Percentiles rank a stretch among this genome's conserved stretches.
Evolutionary conservation across 176 grass and related monocot genomes (phyloP).

Genomic region (Echinochloa phyllopogon): DNA sequence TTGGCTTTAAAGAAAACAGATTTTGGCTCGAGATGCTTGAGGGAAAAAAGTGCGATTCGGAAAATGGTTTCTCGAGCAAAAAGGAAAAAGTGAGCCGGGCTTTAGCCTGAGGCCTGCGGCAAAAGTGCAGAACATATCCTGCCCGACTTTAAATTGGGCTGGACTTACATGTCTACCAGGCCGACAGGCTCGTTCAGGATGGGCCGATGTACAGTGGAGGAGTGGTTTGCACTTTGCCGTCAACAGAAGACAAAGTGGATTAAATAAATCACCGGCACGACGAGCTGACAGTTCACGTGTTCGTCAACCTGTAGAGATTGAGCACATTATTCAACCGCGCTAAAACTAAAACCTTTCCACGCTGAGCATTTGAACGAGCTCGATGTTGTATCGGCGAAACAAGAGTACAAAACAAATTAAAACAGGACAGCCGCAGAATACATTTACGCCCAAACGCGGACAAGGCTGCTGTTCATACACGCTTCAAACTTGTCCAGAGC

Average conservation of each 20-base stretch:
- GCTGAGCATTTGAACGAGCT: neutral
- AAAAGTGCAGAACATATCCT: neutral
- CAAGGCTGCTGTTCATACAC: neutral
- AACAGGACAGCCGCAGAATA: neutral
- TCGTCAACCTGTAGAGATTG: neutral
- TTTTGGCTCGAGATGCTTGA: too few relatives aligned
- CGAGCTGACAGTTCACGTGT: too few relatives aligned
- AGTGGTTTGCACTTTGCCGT: neutral
- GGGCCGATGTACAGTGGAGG: neutral
- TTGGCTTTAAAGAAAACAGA: too few relatives aligned
- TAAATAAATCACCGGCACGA: too few relatives aligned
- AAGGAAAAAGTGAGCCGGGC: too few relatives aligned
- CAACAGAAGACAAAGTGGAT: too few relatives aligned
- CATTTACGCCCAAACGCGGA: neutral
- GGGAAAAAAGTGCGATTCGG: too few relatives aligned
- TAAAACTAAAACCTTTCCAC: neutral
- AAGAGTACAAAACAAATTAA: slow-evolving; percentile 6
- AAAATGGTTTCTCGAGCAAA: too few relatives aligned
- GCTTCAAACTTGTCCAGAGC: neutral
- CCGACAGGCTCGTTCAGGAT: neutral
- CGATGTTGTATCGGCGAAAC: neutral
- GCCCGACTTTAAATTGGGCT: neutral
- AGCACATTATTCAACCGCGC: neutral
- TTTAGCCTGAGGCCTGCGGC: too few relatives aligned
- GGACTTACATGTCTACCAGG: neutral